phyloP scores from a whole-genome alignment of 2,329 filamentous ascomycete species.

The Parastagonospora avenae region DNA sequence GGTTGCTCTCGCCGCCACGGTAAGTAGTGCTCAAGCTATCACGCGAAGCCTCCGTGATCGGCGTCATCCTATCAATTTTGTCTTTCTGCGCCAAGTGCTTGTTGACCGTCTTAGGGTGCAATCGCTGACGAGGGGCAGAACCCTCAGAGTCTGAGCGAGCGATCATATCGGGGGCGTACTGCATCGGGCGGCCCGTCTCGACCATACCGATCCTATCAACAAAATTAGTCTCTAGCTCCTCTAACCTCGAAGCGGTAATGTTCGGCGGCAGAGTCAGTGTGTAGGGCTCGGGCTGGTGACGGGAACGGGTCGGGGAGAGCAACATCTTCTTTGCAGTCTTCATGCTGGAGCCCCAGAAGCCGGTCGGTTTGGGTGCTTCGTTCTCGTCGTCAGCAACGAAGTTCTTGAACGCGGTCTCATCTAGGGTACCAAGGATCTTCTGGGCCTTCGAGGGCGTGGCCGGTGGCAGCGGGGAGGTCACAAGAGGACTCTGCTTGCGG shows the following conservation, averaged over 20 bases:
- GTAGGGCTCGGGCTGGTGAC: not conserved
- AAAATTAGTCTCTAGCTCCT: constrained; percentile 7
- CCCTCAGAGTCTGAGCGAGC: not conserved
- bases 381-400: not conserved
- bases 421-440: not conserved
- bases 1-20: constrained; percentile 12
- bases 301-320: not conserved
- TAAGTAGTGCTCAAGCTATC: constrained; percentile 18
- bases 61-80: constrained; percentile 29
- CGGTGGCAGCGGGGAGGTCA: constrained; percentile 17
- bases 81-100: constrained; percentile 7
- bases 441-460: constrained; percentile 13
- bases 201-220: constrained; percentile 13
- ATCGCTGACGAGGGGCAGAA: not conserved
- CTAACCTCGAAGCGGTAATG: not conserved
- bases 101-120: not conserved
- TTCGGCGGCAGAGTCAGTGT: not conserved
- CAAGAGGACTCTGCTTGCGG: not conserved
- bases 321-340: constrained; percentile 19
- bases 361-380: constrained; percentile 10
- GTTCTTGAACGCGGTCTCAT: no score
- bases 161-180: not conserved
- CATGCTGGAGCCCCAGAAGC: constrained; percentile 8
- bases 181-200: not conserved
- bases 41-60: constrained; percentile 30